Conservation (phyloP, 768 basidiomycete genomes). For the Panaeolus papilionaceus region DNA sequence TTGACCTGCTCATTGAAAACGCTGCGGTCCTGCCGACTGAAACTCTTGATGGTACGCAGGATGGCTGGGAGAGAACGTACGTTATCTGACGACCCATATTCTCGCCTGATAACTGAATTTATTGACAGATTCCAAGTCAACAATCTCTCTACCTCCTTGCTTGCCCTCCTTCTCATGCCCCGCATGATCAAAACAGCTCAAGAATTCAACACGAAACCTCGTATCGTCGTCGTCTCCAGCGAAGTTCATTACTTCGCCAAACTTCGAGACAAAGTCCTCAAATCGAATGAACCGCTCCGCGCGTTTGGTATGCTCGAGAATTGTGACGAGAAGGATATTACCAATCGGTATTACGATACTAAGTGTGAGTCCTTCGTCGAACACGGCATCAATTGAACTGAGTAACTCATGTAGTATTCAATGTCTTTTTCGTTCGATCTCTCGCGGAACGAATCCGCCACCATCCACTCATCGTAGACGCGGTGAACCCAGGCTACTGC, state of each 20-base stretch:
- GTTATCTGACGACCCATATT: constrained; percentile 19
- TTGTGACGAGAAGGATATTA: neutral
- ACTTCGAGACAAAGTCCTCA: constrained; percentile 33
- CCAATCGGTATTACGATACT: constrained; percentile 34
- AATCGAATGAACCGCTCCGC: constrained; percentile 35
- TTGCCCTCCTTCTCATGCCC: constrained; percentile 50
- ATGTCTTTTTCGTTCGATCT: constrained; percentile 46
- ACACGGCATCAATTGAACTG: neutral
- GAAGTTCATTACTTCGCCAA: constrained; percentile 42
- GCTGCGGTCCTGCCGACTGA: constrained; percentile 31
- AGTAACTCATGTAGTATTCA: constrained; percentile 42
- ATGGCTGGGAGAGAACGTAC: constrained; percentile 51
- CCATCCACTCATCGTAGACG: constrained; percentile 39
- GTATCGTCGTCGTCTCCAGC: constrained; percentile 50
- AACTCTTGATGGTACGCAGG: constrained; percentile 33
- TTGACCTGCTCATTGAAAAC: constrained; percentile 53
- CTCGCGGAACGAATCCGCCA: constrained; percentile 38
- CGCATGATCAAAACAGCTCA: constrained; percentile 45
- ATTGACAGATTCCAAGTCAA: constrained; percentile 54
- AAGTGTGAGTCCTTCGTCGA: constrained; percentile 36
- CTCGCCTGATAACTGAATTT: neutral
- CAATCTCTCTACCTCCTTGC: constrained; percentile 45
- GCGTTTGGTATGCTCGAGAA: constrained; percentile 28
- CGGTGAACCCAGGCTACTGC: constrained; percentile 54
- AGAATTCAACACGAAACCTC: constrained; percentile 36